A percentile compares a stretch with the other conserved stretches of the same genome.
These are phyloP conservation scores for Ceratobasidium papillatum DNA, from an alignment of 1,284 basidiomycete species.

Conservation along the genomic window DNA sequence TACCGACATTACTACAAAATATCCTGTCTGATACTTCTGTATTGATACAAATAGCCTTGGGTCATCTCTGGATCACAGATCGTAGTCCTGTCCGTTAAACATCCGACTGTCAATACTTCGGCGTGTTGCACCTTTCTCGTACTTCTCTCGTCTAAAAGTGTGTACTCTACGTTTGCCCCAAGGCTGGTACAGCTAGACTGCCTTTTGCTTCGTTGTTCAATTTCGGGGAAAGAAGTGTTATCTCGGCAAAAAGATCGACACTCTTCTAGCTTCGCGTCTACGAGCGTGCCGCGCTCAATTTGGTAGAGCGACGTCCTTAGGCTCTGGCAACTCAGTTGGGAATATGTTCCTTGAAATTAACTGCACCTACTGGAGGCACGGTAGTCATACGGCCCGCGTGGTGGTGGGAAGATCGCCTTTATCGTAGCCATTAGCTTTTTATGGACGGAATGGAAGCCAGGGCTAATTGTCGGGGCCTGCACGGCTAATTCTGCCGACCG, in stretches of 20 bases:
- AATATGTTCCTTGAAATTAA: not conserved
- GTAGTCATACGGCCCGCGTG: not conserved
- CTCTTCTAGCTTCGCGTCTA: not conserved
- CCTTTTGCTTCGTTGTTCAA: not conserved
- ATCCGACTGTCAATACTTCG: too few relatives aligned
- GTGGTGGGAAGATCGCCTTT: not conserved
- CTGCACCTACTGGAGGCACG: not conserved
- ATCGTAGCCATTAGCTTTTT: not conserved
- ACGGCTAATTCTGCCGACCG: slow-evolving; percentile 15
- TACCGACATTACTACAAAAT: not conserved
- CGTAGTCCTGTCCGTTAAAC: too few relatives aligned
- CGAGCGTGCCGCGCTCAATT: not conserved
- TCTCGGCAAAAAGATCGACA: slow-evolving; percentile 1
- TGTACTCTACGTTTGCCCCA: not conserved
- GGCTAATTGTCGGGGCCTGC: slow-evolving; percentile 16
- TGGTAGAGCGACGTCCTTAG: not conserved
- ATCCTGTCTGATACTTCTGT: too few relatives aligned
- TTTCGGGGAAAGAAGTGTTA: not conserved
- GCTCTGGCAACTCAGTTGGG: not conserved
- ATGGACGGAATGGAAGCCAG: not conserved
- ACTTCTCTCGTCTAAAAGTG: too few relatives aligned
- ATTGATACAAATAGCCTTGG: too few relatives aligned
- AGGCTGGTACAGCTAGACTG: not conserved
- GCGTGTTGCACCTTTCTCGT: too few relatives aligned
- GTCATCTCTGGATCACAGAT: too few relatives aligned